Conservation (phyloP, 306 rosid species). For the Inga oerstediana region DNA sequence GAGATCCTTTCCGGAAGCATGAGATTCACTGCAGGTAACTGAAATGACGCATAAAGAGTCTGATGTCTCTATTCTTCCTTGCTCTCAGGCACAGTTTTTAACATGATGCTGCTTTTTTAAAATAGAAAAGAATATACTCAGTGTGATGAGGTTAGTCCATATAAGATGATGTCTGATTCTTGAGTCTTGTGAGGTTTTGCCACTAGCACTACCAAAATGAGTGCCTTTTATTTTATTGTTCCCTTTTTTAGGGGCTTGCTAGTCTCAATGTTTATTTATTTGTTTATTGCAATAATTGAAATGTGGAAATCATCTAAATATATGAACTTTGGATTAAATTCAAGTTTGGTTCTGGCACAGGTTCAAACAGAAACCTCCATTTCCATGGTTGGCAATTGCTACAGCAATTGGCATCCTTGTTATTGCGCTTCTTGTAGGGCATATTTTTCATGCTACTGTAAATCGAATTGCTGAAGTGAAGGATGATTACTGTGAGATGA, state of each 20-base stretch:
- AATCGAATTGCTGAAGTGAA: slow-evolving; percentile 90
- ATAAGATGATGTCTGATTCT: not conserved
- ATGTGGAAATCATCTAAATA: not conserved
- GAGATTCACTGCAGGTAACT: slow-evolving; percentile 96
- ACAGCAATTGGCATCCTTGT: slow-evolving; percentile 76
- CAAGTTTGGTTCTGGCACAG: slow-evolving; percentile 51
- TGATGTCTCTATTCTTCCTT: slow-evolving; percentile 4
- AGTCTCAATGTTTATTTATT: not conserved
- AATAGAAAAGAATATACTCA: slow-evolving; percentile 13
- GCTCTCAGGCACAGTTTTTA: not conserved
- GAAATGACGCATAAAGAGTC: not conserved
- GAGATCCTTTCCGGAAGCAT: slow-evolving; percentile 94
- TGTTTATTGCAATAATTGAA: slow-evolving; percentile 9
- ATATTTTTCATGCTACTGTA: slow-evolving; percentile 83
- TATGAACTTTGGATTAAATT: slow-evolving; percentile 26
- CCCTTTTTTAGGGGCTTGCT: not conserved
- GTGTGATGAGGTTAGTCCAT: not conserved
- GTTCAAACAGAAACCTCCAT: slow-evolving; percentile 89
- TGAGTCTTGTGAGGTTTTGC: slow-evolving; percentile 3
- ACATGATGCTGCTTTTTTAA: not conserved
- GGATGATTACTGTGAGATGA: slow-evolving; percentile 73
- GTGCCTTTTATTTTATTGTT: not conserved
- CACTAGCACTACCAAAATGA: slow-evolving; percentile 3
- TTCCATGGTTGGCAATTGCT: slow-evolving; percentile 82
- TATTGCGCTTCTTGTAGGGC: slow-evolving; percentile 79